Base-by-base conservation (phyloP, 2,329 filamentous ascomycete genomes). In the Sporothrix protearum region DNA sequence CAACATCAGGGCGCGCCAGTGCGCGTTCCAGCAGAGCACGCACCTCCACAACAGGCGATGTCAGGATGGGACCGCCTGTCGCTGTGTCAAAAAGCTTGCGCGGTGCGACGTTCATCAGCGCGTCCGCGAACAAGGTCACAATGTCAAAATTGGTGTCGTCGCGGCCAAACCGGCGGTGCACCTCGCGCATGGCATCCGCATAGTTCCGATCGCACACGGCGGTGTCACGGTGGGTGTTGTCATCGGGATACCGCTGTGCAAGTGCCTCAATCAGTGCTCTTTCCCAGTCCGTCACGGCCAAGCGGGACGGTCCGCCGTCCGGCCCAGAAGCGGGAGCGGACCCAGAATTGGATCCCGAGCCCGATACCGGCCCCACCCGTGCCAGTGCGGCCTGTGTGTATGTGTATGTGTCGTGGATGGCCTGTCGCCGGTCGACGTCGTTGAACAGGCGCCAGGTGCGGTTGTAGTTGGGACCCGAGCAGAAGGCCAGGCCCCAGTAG, bases 371-470 rank as follows among this genome's bases (percentile, higher is more conserved):
- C 45, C n/a, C 55, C 4, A 36, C 16, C 25, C 64, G 45, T 12
- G 61, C 36, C 45, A 68, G 19, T 1, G 70, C 70, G 10, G 63
- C 66, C 14, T 69, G 45, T 1, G 42, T 36, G 36, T 71, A 71
- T 9, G 14, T 2, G n/a, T 64, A 53, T 4, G 70, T 71, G 42
- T 47, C 59, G 9, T 30, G 30, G 28, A 71, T 22, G 16, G 70
- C 68, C 3, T 55, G 51, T 9, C 33, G 53, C 4, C 90, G 81
- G 74, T 94, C 91, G 0, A 83, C 79, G 0, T 84, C 80, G 70
- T 91, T 90, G 74, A 94, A 93, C 30, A 88, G 84, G 36, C 88
- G 85, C 92, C 92, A 94, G 0, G 91, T 89, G 76, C 94, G 93
- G 81, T 94, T 87, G 79, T 89, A 89, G 77, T 95, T 94, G 3